Percentiles rank a stretch among this genome's conserved stretches.
phyloP scores from a whole-genome alignment of 257 asterid species.

The Datura wrightii region DNA sequence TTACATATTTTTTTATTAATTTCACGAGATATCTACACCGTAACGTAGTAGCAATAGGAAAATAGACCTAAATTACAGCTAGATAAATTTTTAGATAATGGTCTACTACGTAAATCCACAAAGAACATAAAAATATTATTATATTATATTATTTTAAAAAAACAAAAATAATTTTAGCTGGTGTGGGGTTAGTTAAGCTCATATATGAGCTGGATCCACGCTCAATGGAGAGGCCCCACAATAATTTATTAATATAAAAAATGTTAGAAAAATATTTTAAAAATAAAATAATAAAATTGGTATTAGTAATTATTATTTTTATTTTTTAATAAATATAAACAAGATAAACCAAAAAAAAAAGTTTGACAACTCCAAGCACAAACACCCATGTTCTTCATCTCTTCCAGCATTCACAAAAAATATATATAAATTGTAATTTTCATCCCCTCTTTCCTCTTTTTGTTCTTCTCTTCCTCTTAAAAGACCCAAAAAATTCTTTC shows the following conservation, averaged over 20 bases:
- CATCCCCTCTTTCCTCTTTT: neutral
- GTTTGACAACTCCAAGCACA: conserved; percentile 2
- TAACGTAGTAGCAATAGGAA: neutral
- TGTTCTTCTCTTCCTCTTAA: conserved; percentile 13
- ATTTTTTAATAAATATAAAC: neutral
- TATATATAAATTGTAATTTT: neutral
- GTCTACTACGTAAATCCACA: neutral
- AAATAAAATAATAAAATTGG: neutral
- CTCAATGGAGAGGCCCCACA: conserved; percentile 35
- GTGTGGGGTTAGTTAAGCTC: conserved; percentile 39
- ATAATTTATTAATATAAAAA: conserved; percentile 16
- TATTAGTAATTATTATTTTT: neutral
- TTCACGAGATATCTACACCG: neutral
- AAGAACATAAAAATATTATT: neutral
- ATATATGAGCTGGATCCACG: conserved; percentile 42
- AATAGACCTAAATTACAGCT: neutral
- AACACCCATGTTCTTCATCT: conserved; percentile 26
- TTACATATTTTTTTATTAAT: neutral
- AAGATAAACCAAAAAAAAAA: neutral
- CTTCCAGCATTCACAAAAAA: neutral
- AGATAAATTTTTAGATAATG: neutral
- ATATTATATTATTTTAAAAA: neutral
- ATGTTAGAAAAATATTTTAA: no score
- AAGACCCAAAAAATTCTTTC: neutral
- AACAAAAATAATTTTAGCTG: conserved; percentile 30